These are phyloP conservation scores for Lichtheimia hyalospora DNA, from an alignment of 371 early-diverging fungal species.

Conservation along the genomic window DNA sequence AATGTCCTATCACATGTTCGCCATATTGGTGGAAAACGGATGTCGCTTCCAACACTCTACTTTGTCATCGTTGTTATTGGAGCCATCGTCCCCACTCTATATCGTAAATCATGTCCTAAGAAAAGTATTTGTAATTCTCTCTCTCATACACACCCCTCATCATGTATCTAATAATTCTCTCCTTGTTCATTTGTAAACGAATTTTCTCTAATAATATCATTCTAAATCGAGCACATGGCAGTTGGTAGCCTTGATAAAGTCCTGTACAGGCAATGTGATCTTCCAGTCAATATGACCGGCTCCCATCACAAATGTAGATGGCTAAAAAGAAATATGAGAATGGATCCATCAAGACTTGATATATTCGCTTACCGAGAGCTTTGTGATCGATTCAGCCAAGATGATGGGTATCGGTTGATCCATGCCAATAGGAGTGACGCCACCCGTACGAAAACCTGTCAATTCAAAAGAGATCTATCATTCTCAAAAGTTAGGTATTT, in stretches of 20 bases:
- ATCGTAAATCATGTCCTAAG: background rate
- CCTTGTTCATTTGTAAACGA: no score
- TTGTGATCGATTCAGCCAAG: slow-evolving; percentile 57
- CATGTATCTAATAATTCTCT: background rate
- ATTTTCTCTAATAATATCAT: slow-evolving; percentile 11
- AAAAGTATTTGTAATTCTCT: background rate
- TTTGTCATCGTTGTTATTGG: slow-evolving; percentile 18
- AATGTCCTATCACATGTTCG: slow-evolving; percentile 28
- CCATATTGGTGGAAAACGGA: slow-evolving; percentile 45
- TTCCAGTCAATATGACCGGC: slow-evolving; percentile 92
- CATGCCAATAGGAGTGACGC: slow-evolving; percentile 70
- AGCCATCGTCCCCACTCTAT: background rate
- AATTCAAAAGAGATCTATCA: slow-evolving; percentile 44
- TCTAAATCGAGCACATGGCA: slow-evolving; percentile 67
- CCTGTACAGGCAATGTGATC: slow-evolving; percentile 66
- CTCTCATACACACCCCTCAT: background rate
- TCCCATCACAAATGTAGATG: slow-evolving; percentile 80
- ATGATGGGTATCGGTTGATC: slow-evolving; percentile 60
- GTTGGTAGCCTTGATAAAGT: slow-evolving; percentile 57
- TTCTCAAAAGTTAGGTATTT: background rate
- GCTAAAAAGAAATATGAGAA: slow-evolving; percentile 33
- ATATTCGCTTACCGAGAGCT: slow-evolving; percentile 44
- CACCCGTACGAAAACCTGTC: slow-evolving; percentile 74
- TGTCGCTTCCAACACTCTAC: slow-evolving; percentile 5
- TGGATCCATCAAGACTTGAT: background rate